Conservation (phyloP, 306 rosid genomes). For the Sicyos edulis region DNA sequence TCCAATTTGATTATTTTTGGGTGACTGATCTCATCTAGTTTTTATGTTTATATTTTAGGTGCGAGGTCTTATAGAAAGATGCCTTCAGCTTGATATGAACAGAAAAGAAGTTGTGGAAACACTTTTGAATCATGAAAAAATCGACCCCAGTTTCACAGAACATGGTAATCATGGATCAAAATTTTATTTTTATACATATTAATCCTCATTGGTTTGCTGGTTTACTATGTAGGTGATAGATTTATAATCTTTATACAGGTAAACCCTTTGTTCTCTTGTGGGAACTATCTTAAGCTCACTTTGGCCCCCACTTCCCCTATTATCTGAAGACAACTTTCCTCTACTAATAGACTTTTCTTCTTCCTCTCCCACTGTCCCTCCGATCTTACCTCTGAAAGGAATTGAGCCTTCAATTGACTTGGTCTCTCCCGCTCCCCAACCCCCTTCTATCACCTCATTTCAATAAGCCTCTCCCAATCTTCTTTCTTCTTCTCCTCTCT, state of each 20-base stretch:
- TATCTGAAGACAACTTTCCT: too few species aligned
- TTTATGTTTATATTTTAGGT: slow-evolving; percentile 42
- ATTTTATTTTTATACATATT: background rate
- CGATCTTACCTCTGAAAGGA: too few species aligned
- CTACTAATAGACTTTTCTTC: too few species aligned
- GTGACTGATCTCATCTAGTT: background rate
- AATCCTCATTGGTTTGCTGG: background rate
- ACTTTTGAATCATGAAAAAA: slow-evolving; percentile 63
- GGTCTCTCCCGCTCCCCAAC: too few species aligned
- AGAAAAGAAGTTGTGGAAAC: slow-evolving; percentile 72
- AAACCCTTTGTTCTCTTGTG: background rate
- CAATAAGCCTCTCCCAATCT: too few species aligned
- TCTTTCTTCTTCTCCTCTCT: too few species aligned
- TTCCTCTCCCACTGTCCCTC: too few species aligned
- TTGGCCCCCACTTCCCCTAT: too few species aligned
- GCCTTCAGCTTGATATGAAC: slow-evolving; percentile 87
- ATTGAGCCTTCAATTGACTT: too few species aligned
- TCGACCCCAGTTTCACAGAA: slow-evolving; percentile 91
- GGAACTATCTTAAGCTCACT: too few species aligned
- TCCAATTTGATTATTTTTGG: background rate
- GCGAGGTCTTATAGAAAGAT: slow-evolving; percentile 82
- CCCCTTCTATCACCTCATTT: too few species aligned
- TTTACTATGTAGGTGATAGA: background rate
- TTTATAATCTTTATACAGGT: background rate
- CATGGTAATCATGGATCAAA: slow-evolving; percentile 43